These are phyloP conservation scores for Solanum ossicruentum DNA, from an alignment of 257 asterid genomes.

Conservation along the genomic window DNA sequence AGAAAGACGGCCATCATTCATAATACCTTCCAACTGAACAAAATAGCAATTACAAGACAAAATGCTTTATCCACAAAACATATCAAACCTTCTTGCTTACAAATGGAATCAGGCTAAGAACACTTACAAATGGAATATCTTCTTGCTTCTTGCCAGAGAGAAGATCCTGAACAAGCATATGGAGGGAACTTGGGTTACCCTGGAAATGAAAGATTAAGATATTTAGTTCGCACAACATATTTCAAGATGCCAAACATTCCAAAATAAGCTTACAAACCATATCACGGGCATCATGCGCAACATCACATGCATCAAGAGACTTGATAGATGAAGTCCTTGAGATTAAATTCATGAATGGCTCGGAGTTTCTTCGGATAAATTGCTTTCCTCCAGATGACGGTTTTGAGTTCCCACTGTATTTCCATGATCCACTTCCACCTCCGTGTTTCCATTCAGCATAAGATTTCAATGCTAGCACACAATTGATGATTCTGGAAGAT, in stretches of 20 bases:
- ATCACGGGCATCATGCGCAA: slow-evolving; percentile 19
- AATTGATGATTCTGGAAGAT: slow-evolving; percentile 60
- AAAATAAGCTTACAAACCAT: slow-evolving; percentile 28
- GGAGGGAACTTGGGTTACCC: slow-evolving; percentile 41
- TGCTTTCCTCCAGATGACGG: slow-evolving; percentile 40
- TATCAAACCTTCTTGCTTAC: not conserved
- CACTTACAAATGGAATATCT: slow-evolving; percentile 74
- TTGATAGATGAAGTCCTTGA: slow-evolving; percentile 39
- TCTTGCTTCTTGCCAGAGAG: slow-evolving; percentile 56
- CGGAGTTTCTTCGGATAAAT: slow-evolving; percentile 37
- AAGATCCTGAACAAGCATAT: slow-evolving; percentile 38
- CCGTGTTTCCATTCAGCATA: slow-evolving; percentile 69
- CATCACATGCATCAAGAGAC: slow-evolving; percentile 30
- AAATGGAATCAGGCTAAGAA: not conserved
- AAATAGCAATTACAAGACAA: not conserved
- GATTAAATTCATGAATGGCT: slow-evolving; percentile 40
- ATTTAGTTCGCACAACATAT: not conserved
- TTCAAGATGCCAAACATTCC: not conserved
- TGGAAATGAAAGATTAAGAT: slow-evolving; percentile 20
- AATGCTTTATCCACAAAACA: not conserved
- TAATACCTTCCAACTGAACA: not conserved
- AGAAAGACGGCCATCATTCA: not conserved
- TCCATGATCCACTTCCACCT: slow-evolving; percentile 61
- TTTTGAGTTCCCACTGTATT: slow-evolving; percentile 45
- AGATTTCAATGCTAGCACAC: slow-evolving; percentile 69